A percentile compares a stretch with the other conserved stretches of the same genome.
Evolutionary conservation across 345 rosid genomes (phyloP).

Genomic region (Erysimum cheiranthoides): DNA sequence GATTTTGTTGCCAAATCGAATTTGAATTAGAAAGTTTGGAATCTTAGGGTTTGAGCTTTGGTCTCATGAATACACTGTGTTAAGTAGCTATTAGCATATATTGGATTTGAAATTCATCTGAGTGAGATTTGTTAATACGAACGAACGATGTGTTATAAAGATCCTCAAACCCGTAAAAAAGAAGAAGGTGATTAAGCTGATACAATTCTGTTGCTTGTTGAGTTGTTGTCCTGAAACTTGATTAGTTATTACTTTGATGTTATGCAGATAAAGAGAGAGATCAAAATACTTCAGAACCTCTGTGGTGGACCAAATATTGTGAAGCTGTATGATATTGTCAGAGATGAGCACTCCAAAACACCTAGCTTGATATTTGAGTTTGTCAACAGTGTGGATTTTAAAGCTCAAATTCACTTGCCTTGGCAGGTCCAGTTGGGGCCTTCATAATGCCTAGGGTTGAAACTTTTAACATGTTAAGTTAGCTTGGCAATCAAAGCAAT

Average conservation of each 20-base stretch:
- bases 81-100: neutral
- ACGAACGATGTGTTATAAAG: constrained; percentile 73
- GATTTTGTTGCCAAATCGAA: neutral
- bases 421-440: neutral
- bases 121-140: constrained; percentile 48
- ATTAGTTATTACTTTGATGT: neutral
- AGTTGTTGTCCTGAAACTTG: constrained; percentile 4
- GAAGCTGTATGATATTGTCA: constrained; percentile 82
- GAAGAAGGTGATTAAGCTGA: constrained; percentile 59
- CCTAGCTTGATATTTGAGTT: constrained; percentile 86
- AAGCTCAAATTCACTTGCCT: constrained; percentile 1
- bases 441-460: neutral
- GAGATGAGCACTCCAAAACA: constrained; percentile 87
- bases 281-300: constrained; percentile 82
- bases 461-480: neutral
- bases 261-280: constrained; percentile 82
- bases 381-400: constrained; percentile 83
- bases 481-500: neutral
- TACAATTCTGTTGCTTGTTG: neutral
- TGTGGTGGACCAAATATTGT: constrained; percentile 83
- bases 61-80: neutral
- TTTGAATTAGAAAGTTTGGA: neutral
- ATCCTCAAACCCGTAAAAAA: constrained; percentile 87
- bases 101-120: neutral
- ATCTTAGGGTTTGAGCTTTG: constrained; percentile 4